Base-by-base conservation (phyloP, 1,284 basidiomycete genomes). In the Apiotrichum mycotoxinovorans region DNA sequence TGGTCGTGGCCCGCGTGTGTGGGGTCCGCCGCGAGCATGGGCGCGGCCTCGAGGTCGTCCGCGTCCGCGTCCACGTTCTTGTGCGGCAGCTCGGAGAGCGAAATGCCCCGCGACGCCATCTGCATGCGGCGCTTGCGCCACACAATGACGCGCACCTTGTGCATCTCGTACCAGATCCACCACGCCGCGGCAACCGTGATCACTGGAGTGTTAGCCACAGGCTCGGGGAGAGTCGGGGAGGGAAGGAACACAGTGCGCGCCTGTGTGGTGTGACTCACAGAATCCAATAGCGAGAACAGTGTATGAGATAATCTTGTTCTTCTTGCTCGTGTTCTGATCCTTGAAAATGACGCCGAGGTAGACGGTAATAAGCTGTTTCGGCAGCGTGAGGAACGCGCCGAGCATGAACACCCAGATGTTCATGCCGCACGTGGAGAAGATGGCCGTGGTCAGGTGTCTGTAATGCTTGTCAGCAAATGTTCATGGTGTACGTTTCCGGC, bases 341-440 rank as follows among this genome's bases (percentile, higher is more conserved):
- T 57, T 60, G 27, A 87, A 77, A 17, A 86, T 80, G 40, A 87
- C 85, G 42, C 87, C 87, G 30, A 88, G 80, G 67, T 88, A 89
- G 3, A 89, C 87, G 11, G 84, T 84, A 57, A 85, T 80, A 62
- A 88, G 83, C 71, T 80, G 79, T 69, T 91, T 91, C 2, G 89
- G 89, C 60, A 89, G 70, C 2, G 87, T 88, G 14, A 91, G 76
- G 50, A 89, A 77, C 1, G 87, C 85, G 4, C 88, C 87, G 17
- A 88, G 63, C n/a, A 61, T 43, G 73, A 89, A 90, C 22, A 85
- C 79, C 69, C 84, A 80, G 62, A 91, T 83, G 55, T 78, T 79
- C 85, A 89, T 89, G 41, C 87, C 87, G 68, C 86, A 88, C 0
- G 87, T 87, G 0, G 88, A 83, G 73, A 91, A 91, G 4, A 90